phyloP scores from a whole-genome alignment of 2,329 filamentous ascomycete genomes.

The Chrysoporthe austroafricana region DNA sequence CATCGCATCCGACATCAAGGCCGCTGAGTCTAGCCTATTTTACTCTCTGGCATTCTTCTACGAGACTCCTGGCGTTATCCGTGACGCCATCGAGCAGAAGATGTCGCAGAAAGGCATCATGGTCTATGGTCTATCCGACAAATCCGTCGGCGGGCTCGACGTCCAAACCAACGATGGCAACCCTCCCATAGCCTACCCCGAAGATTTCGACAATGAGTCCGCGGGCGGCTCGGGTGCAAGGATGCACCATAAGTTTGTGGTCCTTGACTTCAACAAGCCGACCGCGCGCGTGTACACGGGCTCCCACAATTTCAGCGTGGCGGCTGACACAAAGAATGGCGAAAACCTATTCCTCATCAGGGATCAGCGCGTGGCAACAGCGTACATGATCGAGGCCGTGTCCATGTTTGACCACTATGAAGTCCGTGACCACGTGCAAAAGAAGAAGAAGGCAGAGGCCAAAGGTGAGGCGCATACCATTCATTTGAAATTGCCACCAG shows the following conservation, averaged over 20 bases:
- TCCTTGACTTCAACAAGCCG: conserved; percentile 33
- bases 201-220: conserved; percentile 29
- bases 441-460: conserved; percentile 27
- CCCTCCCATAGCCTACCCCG: conserved; percentile 32
- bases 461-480: conserved; percentile 28
- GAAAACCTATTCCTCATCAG: conserved; percentile 31
- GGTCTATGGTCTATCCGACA: conserved; percentile 33
- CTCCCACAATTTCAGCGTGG: conserved; percentile 32
- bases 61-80: conserved; percentile 38
- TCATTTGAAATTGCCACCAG: conserved; percentile 28
- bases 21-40: conserved; percentile 36
- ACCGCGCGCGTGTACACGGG: conserved; percentile 33
- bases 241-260: conserved; percentile 34
- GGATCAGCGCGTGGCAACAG: conserved; percentile 31
- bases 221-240: conserved; percentile 31
- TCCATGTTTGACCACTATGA: conserved; percentile 34
- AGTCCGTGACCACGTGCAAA: conserved; percentile 29
- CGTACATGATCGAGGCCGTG: conserved; percentile 33
- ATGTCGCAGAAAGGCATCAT: conserved; percentile 29
- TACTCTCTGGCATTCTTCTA: conserved; percentile 34
- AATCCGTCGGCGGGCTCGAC: conserved; percentile 31
- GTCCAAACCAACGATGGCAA: conserved; percentile 30
- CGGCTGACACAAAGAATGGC: conserved; percentile 31
- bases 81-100: conserved; percentile 31
- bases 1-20: conserved; percentile 40